Percentiles rank a stretch among this genome's conserved stretches.
phyloP scores from a whole-genome alignment of 73 alveolate species.

The Tetrahymena borealis region DNA sequence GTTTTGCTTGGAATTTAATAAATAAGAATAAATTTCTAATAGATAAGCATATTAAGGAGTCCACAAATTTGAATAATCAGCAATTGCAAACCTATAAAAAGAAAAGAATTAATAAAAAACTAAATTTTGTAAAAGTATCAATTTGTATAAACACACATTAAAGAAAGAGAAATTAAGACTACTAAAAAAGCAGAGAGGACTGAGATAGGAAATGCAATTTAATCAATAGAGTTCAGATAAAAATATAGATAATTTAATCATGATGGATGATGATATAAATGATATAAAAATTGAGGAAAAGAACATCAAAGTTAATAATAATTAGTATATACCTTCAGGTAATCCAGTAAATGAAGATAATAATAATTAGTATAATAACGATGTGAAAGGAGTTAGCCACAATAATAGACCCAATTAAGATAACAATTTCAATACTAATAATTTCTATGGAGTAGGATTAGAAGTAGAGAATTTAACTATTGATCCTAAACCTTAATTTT shows the following conservation, averaged over 20 bases:
- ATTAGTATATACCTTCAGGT: background rate
- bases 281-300: background rate
- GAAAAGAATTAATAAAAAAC: too few species aligned
- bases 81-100: too few species aligned
- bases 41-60: too few species aligned
- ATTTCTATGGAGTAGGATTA: background rate
- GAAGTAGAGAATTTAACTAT: background rate
- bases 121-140: too few species aligned
- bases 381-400: background rate
- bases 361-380: background rate
- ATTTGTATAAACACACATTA: too few species aligned
- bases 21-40: too few species aligned
- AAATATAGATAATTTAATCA: background rate
- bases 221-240: background rate
- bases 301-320: background rate
- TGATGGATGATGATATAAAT: background rate
- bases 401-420: background rate
- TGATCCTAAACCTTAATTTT: background rate
- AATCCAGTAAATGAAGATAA: background rate
- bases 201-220: background rate
- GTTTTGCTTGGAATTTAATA: too few species aligned
- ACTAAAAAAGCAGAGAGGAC: too few species aligned
- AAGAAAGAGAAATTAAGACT: too few species aligned
- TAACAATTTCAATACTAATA: background rate
- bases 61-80: too few species aligned